Evolutionary conservation across 805 yeast genomes (phyloP).

Genomic region (Cyberlindnera maclurae): DNA sequence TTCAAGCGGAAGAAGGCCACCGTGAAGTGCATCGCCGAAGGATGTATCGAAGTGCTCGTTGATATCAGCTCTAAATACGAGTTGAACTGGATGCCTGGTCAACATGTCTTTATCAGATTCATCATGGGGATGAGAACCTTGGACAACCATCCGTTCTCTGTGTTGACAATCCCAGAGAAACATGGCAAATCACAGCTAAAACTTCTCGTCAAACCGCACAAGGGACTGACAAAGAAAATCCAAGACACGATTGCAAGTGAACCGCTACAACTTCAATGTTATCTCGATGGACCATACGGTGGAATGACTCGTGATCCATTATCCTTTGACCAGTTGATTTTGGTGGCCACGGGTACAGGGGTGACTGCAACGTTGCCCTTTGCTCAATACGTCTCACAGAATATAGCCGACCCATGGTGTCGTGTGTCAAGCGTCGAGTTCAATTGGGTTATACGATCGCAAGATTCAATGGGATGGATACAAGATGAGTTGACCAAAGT

Average conservation of each 20-base stretch:
- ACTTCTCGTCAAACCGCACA: constrained; percentile 38
- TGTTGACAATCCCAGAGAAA: constrained; percentile 28
- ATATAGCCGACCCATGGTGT: constrained; percentile 8
- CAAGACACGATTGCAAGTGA: too few species aligned
- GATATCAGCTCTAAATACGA: constrained; percentile 22
- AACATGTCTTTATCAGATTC: constrained; percentile 45
- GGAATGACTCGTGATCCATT: constrained; percentile 39
- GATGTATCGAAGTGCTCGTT: constrained; percentile 30
- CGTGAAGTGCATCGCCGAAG: constrained; percentile 18
- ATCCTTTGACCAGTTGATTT: constrained; percentile 36
- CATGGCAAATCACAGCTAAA: constrained; percentile 27
- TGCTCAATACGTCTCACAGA: constrained; percentile 19
- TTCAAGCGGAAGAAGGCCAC: constrained; percentile 32
- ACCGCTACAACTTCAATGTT: constrained; percentile 28
- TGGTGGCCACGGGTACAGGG: constrained; percentile 46
- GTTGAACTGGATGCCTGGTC: constrained; percentile 46
- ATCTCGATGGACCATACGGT: constrained; percentile 53
- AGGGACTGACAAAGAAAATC: constrained; percentile 37
- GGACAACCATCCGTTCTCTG: constrained; percentile 54
- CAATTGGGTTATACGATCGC: constrained; percentile 36
- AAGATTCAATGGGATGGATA: constrained; percentile 34
- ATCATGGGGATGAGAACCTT: constrained; percentile 33
- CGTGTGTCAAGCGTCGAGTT: constrained; percentile 29
- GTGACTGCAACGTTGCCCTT: constrained; percentile 44
- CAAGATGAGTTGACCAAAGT: constrained; percentile 23